phyloP scores from a whole-genome alignment of 2,329 filamentous ascomycete genomes.

The Fusarium sp. region DNA sequence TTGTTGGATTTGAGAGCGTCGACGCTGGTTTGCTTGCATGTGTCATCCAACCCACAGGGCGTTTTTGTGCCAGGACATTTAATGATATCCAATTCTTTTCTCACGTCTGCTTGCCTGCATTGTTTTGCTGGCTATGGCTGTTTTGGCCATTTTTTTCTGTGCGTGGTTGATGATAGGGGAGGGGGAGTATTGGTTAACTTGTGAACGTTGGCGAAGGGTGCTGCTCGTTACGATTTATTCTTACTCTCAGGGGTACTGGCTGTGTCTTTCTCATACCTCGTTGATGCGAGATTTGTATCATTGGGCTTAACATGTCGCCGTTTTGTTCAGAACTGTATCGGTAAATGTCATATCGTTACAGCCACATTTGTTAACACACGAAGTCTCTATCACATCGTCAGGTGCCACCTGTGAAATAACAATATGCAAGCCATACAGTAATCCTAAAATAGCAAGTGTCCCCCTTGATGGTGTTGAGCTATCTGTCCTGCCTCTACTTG shows the following conservation, averaged over 20 bases:
- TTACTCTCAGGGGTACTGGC: constrained; percentile 20
- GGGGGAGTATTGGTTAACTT: constrained; percentile 44
- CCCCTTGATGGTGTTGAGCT: neutral
- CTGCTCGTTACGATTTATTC: constrained; percentile 19
- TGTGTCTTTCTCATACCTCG: constrained; percentile 16
- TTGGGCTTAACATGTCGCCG: constrained; percentile 13
- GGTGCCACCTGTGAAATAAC: too few relatives aligned
- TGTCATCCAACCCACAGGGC: constrained; percentile 39
- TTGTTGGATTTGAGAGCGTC: constrained; percentile 38
- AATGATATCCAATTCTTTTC: constrained; percentile 51
- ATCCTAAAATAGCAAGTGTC: neutral
- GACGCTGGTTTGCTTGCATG: constrained; percentile 38
- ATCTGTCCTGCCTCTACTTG: neutral
- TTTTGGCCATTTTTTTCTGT: constrained; percentile 20
- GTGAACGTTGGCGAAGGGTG: constrained; percentile 32
- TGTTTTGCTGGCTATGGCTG: constrained; percentile 6
- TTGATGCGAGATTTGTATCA: constrained; percentile 13
- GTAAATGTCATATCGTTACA: neutral
- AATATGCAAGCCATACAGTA: neutral
- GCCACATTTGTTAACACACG: neutral
- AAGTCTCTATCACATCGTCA: neutral
- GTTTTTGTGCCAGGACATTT: constrained; percentile 50
- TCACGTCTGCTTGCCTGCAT: constrained; percentile 18
- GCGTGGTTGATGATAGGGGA: constrained; percentile 9
- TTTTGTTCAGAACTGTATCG: neutral